Evolutionary conservation across 176 grass and related monocot species (phyloP).

Genomic region (Carex littledalei): DNA sequence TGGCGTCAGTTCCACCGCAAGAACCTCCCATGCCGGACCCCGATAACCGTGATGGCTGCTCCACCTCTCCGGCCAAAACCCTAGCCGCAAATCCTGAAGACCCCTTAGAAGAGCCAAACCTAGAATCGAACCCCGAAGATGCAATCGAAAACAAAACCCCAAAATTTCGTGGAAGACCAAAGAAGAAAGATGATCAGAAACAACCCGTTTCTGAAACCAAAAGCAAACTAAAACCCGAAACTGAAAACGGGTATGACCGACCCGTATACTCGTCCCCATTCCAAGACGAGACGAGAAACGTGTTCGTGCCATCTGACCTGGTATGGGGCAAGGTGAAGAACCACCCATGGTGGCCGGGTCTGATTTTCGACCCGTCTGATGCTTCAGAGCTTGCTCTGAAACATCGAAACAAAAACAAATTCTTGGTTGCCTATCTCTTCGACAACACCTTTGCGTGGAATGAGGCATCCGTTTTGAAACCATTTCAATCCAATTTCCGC

Average conservation of each 20-base stretch:
- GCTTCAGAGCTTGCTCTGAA: constrained; percentile 40
- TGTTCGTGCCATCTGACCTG: constrained; percentile 33
- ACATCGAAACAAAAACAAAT: background rate
- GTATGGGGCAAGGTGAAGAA: constrained; percentile 60
- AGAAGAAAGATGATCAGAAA: background rate
- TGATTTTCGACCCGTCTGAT: constrained; percentile 51
- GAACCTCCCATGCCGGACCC: background rate
- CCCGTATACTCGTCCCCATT: constrained; percentile 30
- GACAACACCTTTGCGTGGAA: constrained; percentile 66
- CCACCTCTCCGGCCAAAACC: background rate
- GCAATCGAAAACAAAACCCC: background rate
- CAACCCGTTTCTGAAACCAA: background rate
- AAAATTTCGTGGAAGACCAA: constrained; percentile 2
- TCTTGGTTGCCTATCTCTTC: constrained; percentile 60
- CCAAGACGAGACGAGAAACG: constrained; percentile 20
- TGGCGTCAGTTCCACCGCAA: background rate
- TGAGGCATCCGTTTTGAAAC: constrained; percentile 22
- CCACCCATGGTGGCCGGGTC: constrained; percentile 81
- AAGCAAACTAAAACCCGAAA: background rate
- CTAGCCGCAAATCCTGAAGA: background rate
- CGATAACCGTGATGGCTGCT: background rate
- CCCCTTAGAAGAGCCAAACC: background rate
- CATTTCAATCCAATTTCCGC: constrained; percentile 36
- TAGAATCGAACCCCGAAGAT: background rate
- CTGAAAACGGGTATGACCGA: background rate